Evolutionary conservation across 2,329 filamentous ascomycete species (phyloP).

Genomic region (Berkeleyomyces rouxiae): DNA sequence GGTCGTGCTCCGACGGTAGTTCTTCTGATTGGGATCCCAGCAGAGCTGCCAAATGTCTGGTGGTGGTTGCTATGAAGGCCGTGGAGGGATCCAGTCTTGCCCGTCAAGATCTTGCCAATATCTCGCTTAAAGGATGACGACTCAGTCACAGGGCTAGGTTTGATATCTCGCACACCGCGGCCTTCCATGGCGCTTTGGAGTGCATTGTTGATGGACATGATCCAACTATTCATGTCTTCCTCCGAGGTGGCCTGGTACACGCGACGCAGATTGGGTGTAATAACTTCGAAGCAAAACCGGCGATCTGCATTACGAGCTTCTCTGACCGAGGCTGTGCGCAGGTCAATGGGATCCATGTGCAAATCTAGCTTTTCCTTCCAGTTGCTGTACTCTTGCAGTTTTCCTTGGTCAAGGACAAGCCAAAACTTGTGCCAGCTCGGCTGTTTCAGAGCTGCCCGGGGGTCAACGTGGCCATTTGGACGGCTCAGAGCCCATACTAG

Average conservation of each 20-base stretch:
- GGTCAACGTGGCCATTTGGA: conserved; percentile 86
- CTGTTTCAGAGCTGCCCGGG: conserved; percentile 74
- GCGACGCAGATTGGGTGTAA: conserved; percentile 87
- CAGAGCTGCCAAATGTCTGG: conserved; percentile 28
- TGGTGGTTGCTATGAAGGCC: conserved; percentile 35
- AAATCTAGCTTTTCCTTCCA: conserved; percentile 96
- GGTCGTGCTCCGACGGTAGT: conserved; percentile 86
- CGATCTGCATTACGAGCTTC: conserved; percentile 90
- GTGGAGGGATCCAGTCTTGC: conserved; percentile 63
- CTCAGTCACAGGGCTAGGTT: conserved; percentile 21
- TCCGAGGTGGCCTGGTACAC: conserved; percentile 97
- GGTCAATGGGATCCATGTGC: conserved; percentile 94
- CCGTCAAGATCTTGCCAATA: conserved; percentile 82
- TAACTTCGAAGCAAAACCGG: conserved; percentile 95
- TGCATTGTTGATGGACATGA: conserved; percentile 89
- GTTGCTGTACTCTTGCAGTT: conserved; percentile 94
- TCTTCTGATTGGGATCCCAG: conserved; percentile 54
- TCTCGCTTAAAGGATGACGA: conserved; percentile 54
- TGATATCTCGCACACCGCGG: conserved; percentile 41
- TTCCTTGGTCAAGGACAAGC: conserved; percentile 95
- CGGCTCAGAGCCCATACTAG: conserved; percentile 86
- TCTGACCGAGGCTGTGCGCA: conserved; percentile 90
- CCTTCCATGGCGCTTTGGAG: conserved; percentile 90
- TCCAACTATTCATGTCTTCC: conserved; percentile 97
- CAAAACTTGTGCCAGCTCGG: conserved; percentile 99